Base-by-base conservation (phyloP, 78 protist genomes). In the Pirum gemmata region DNA sequence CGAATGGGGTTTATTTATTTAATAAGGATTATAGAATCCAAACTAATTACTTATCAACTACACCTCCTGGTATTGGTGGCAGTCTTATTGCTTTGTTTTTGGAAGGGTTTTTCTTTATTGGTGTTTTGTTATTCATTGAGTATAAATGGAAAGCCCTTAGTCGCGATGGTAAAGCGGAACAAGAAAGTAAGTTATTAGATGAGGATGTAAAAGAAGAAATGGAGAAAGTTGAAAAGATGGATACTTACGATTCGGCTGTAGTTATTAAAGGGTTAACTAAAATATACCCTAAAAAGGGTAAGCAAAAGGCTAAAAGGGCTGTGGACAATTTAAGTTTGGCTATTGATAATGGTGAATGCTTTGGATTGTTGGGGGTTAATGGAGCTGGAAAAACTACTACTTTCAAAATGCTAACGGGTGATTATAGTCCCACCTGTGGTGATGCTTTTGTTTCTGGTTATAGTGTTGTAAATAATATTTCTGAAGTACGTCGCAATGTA, bases 331-430 rank as follows among this genome's bases (percentile, higher is more conserved):
- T 95, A 21, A 38, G 78, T 1, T 27, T 95, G 25, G 91, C 91
- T 1, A 76, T 94, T 29, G 78, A 67, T 38, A 8, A 33, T 26
- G 91, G 92, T 87, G 92, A 93, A 41, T 93, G 94, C 79, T 89
- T 95, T 74, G 98, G 95, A 1, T 91, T 95, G 73, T 89, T 95
- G 0, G 98, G 98, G n/a, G 92, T 93, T 37, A 95, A 95, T 79
- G 98, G 98, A 40, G 95, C 98, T 0, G 97, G 96, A 61, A 95
- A 95, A 85, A 91, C 96, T 1, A 95, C 97, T 5, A 93, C 96
- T 29, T 89, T 89, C 80, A 1, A 29, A 1, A 89, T 89, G 91
- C 61, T 89, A 31, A 89, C 91, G 27, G 86, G 86, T 82, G n/a
- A 39, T 27, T 27, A 39, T 72, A 72, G n/a, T 29, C 29, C n/a